Evolutionary conservation across 345 rosid genomes (phyloP).

Genomic region (Schrenkiella parvula): DNA sequence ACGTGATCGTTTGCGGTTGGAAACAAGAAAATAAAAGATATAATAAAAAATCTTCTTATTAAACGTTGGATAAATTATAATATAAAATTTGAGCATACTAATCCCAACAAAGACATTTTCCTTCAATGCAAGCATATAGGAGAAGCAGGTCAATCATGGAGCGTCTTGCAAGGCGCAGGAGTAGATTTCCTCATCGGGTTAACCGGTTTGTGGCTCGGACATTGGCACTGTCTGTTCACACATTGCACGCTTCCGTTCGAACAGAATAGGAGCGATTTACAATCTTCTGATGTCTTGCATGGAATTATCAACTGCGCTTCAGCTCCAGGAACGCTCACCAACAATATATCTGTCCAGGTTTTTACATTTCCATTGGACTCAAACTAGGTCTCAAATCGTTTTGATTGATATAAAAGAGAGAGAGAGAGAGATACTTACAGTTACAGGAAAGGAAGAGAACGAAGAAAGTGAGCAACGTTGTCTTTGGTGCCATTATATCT

Average conservation of each 20-base stretch:
- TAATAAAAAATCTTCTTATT: background rate
- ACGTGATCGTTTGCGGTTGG: background rate
- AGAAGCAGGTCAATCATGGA: background rate
- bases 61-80: background rate
- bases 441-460: constrained; percentile 8
- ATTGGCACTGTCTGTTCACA: constrained; percentile 23
- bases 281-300: constrained; percentile 14
- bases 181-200: background rate
- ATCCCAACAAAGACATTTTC: background rate
- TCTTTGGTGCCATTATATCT: constrained; percentile 14
- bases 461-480: constrained; percentile 1
- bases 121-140: background rate
- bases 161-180: background rate
- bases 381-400: background rate
- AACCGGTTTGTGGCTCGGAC: background rate
- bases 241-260: constrained; percentile 15
- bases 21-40: background rate
- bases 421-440: too few species aligned
- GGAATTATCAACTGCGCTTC: constrained; percentile 24
- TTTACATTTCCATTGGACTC: background rate
- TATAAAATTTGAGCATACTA: background rate
- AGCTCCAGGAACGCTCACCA: constrained; percentile 13
- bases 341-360: background rate
- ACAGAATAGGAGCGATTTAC: constrained; percentile 3
- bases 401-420: background rate